Base-by-base conservation (phyloP, 306 rosid genomes). In the Chamaecrista fasciculata region DNA sequence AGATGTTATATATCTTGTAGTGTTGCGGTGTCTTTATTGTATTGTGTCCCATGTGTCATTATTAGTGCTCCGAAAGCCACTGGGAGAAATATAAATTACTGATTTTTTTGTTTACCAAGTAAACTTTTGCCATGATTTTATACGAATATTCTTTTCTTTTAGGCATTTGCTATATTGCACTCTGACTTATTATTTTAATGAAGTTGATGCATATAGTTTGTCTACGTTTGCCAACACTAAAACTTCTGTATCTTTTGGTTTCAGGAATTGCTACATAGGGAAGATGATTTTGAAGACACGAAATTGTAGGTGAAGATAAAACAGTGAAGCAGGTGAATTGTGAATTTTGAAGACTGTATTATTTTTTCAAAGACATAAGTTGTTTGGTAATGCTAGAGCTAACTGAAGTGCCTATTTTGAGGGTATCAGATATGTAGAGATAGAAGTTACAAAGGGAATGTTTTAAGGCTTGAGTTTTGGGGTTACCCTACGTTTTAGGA, bases 221-320 rank as follows among this genome's bases (percentile, higher is more conserved):
- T n/a, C n/a, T n/a, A n/a, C n/a, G n/a, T n/a, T n/a, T 25, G 18
- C 46, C n/a, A 11, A 31, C 31, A 71, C 81, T 61, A 52, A 66
- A 77, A 26, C 59, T 70, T 65, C n/a, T n/a, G n/a, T n/a, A 2
- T 61, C 3, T 77, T 2, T 58, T 81, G 77, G 79, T 43, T 83
- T 78, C 89, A 91, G 97, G 96, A 81, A 80, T 88, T 63, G 80
- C 87, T 70, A 79, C 93, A 33, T 86, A 91, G 97, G 87, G n/a
- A 84, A 71, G 89, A 78, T 72, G 77, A 51, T 79, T 67, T 67
- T 78, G 92, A 81, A 77, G 81, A 79, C 89, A 78, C 74, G 74
- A 69, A 81, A 53, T 81, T 64, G 86, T 88, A 86, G 92, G 91
- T 56, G 82, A 77, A 70, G 87, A 88, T 81, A 78, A 86, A 84